A percentile compares a stretch with the other conserved stretches of the same genome.
These are phyloP conservation scores for Grifola frondosa DNA, from an alignment of 1,284 basidiomycete genomes.

Conservation along the genomic window DNA sequence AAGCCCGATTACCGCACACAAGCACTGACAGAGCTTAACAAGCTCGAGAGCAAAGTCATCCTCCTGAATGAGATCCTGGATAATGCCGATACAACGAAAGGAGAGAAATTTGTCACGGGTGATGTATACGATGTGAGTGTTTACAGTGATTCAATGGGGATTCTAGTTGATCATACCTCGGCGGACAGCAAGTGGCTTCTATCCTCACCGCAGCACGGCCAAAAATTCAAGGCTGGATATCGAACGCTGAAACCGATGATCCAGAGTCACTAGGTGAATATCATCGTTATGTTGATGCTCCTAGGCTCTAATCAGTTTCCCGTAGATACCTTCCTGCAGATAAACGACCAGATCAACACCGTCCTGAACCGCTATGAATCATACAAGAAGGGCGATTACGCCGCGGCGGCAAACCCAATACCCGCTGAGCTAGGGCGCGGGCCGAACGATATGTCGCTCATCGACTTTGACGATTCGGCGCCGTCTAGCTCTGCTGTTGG, in stretches of 20 bases:
- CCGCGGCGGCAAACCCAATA: constrained; percentile 62
- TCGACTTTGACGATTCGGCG: constrained; percentile 67
- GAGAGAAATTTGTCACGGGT: constrained; percentile 79
- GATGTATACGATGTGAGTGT: constrained; percentile 88
- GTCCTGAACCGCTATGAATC: constrained; percentile 89
- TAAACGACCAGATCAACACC: constrained; percentile 97
- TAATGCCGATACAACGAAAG: constrained; percentile 72
- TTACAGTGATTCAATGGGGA: background rate
- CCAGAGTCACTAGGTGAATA: constrained; percentile 81
- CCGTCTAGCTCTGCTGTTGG: constrained; percentile 16
- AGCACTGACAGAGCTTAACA: constrained; percentile 88
- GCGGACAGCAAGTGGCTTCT: constrained; percentile 79
- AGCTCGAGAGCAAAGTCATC: constrained; percentile 92
- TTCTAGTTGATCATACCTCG: constrained; percentile 1
- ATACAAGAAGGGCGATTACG: constrained; percentile 87
- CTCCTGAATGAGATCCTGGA: constrained; percentile 96
- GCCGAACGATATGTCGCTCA: constrained; percentile 51
- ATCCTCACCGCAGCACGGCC: constrained; percentile 86
- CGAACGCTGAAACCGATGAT: constrained; percentile 85
- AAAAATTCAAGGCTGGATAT: constrained; percentile 97
- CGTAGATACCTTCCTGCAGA: constrained; percentile 87
- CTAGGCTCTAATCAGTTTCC: background rate
- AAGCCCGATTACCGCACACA: constrained; percentile 93
- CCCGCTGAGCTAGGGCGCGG: constrained; percentile 49
- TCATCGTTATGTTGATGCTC: background rate